Evolutionary conservation across 202 grass and related monocot genomes (phyloP), one percentile per base, ranked within the genome.

Genomic region (Zoysia matrella): DNA sequence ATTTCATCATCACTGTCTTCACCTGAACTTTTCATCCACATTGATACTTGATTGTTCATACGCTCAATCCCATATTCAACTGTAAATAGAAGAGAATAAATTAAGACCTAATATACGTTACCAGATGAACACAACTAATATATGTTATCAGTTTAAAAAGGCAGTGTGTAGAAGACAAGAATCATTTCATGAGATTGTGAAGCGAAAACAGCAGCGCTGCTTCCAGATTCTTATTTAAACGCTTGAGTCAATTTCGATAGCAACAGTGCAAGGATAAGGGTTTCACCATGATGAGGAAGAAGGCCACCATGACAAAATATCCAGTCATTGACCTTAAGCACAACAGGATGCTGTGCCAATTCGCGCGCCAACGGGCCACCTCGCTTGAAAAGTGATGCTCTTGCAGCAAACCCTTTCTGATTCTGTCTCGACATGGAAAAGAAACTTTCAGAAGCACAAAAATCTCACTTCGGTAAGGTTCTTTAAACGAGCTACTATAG

Each of bases 261-360:
- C 36, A 61, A 61, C 52, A 57, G 12, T 39, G 71, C 6, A 42
- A 73, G 55, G 18, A 74, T 58, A 78, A 67, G 16, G 42, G 36
- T 11, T 72, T 86, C 68, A 99, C 93, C 91, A 87, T 99, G 93
- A 93, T 95, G 96, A 57, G 96, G 96, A 72, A 94, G 90, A 84
- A 99, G 96, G 48, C 91, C 96, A 60, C 96, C 96, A 85, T 99
- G 96, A 76, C 96, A 99, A 82, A 99, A 99, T 43, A 96, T 79
- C 96, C 91, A 96, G 41, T 96, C 91, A 86, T 99, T 90, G 50
- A 99, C 69, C 60, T 84, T 90, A 14, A 99, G 89, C 12, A 96
- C 85, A 39, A 99, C 85, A 18, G 96, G 80, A 90, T 99, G 90
- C 0, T 71, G 74, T 36, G 93, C 87, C 85, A 99, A 82, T 84